These are phyloP conservation scores for Purpureocillium takamizusanense DNA, from an alignment of 2,329 filamentous ascomycete species.

Conservation along the genomic window DNA sequence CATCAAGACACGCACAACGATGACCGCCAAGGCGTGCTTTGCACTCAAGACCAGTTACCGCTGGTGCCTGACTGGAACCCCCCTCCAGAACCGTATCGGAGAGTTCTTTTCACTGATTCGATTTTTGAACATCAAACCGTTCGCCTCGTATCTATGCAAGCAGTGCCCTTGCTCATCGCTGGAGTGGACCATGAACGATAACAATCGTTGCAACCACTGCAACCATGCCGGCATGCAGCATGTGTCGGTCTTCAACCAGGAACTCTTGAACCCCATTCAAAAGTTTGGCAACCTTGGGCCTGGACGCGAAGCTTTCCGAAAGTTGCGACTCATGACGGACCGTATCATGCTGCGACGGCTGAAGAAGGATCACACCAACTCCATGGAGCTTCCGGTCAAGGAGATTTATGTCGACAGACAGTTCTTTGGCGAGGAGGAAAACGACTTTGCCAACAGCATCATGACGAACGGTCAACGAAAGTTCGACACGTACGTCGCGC, in stretches of 20 bases:
- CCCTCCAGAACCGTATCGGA: conserved; percentile 92
- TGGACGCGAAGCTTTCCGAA: conserved; percentile 64
- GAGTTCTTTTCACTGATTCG: conserved; percentile 93
- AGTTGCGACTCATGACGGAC: conserved; percentile 80
- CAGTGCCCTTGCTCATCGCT: conserved; percentile 70
- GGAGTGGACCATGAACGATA: conserved; percentile 72
- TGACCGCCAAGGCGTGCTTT: conserved; percentile 92
- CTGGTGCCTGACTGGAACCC: conserved; percentile 93
- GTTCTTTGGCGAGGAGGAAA: conserved; percentile 94
- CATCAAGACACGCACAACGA: conserved; percentile 84
- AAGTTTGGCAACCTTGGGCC: conserved; percentile 50
- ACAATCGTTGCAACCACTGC: conserved; percentile 63
- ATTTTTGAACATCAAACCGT: conserved; percentile 81
- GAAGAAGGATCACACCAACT: conserved; percentile 86
- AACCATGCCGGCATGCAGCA: conserved; percentile 32
- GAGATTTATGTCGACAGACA: conserved; percentile 87
- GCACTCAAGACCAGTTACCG: conserved; percentile 81
- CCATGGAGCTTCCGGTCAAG: conserved; percentile 95
- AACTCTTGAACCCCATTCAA: conserved; percentile 78
- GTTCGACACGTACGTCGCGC: conserved; percentile 92
- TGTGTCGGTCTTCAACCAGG: conserved; percentile 74
- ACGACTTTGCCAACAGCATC: conserved; percentile 90
- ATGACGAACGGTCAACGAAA: conserved; percentile 84
- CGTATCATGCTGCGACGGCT: conserved; percentile 92
- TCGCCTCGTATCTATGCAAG: conserved; percentile 91